Evolutionary conservation across 805 yeast genomes (phyloP).

Genomic region (Candida ovalis): DNA sequence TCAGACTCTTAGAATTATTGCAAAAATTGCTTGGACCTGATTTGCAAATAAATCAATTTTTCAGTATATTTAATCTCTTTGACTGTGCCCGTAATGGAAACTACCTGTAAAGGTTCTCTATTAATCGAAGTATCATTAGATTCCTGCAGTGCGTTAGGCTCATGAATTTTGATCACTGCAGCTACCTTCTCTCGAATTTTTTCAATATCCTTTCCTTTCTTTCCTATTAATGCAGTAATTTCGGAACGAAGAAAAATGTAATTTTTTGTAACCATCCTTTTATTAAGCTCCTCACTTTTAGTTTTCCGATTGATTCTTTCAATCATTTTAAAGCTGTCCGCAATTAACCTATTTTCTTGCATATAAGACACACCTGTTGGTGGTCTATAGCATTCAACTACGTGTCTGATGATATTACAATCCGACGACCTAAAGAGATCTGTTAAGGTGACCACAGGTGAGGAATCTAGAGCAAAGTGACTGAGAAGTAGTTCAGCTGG

Average conservation of each 20-base stretch:
- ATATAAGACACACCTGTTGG: neutral
- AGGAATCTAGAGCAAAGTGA: neutral
- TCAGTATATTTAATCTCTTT: conserved; percentile 11
- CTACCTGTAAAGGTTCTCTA: conserved; percentile 8
- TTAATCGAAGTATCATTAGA: neutral
- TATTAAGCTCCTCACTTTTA: conserved; percentile 1
- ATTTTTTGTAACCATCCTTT: conserved; percentile 9
- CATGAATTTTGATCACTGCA: conserved; percentile 37
- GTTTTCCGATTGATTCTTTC: neutral
- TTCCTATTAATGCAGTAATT: conserved; percentile 41
- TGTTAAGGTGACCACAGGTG: neutral
- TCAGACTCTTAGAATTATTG: neutral
- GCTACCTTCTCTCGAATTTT: conserved; percentile 31
- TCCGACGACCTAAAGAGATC: too few relatives aligned
- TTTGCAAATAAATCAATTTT: conserved; percentile 5
- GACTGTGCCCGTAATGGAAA: conserved; percentile 12
- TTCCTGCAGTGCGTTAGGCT: conserved; percentile 14
- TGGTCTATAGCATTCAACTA: neutral
- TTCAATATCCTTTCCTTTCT: conserved; percentile 37
- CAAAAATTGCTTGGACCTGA: neutral
- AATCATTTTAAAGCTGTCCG: neutral
- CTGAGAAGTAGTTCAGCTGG: neutral
- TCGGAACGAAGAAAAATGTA: conserved; percentile 28
- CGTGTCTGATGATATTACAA: neutral
- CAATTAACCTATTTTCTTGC: neutral